Evolutionary conservation across 352 stramenopile species (phyloP), one percentile per base, ranked within the genome.

Genomic region (Peronospora farinosa): DNA sequence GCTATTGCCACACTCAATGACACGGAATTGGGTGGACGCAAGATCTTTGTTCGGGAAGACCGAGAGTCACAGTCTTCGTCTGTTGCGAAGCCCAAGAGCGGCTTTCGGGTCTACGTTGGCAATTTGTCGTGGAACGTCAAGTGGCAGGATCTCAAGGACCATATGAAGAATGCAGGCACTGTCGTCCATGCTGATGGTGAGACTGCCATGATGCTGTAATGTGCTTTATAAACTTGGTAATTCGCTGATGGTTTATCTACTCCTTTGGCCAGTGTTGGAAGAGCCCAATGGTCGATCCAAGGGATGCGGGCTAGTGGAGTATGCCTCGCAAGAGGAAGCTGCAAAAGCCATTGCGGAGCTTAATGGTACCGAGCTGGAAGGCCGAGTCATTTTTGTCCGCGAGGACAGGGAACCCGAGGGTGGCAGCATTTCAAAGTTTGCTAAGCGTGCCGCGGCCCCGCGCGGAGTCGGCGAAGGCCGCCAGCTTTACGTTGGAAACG

Each of bases 141-240:
- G 40, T 98, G 92, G 92, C 86, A 97, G 54, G 87, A 97, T 21
- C 80, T 98, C 16, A 98, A 98, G 63, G 92, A 98, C 68, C 81
- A 97, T 68, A 97, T 98, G 83, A 92, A 92, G 55, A 71, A 78
- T 11, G 76, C 69, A 0, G 86, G 88, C 7, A 78, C 62, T 4
- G 86, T 97, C 33, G 72, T 96, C 0, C 74, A 92, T 53, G 79
- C 79, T 0, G 79, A 89, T 39, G 79, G 81, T 92, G 59, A 37
- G 54, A 7, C 3, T 23, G 10, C 3, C 4, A 7, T 37, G 9
- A 8, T 9, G 10, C 7, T 42, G 6, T 4, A 7, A 10, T 30
- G 32, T 51, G 19, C 7, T n/a, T 12, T 31, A 32, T 44, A 9
- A 32, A 27, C 2, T 19, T 54, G 13, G 12, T 47, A 15, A 7